phyloP scores from a whole-genome alignment of 176 grass and related monocot species.

The Bonia amplexicaulis region DNA sequence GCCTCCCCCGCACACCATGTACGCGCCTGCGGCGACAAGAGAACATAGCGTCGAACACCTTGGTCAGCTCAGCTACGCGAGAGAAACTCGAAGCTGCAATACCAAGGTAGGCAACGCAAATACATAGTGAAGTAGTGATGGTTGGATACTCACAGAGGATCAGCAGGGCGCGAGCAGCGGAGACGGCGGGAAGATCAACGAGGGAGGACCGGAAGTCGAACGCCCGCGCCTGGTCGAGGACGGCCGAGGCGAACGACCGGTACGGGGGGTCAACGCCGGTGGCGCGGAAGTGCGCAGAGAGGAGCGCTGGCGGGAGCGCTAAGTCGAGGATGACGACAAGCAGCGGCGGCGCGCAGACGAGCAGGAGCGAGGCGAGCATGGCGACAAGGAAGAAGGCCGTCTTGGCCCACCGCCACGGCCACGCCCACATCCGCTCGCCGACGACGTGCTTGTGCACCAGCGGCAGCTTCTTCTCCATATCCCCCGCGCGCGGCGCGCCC shows the following conservation, averaged over 20 bases:
- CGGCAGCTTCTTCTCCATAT: constrained; percentile 52
- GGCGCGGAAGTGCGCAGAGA: constrained; percentile 15
- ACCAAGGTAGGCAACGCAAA: neutral
- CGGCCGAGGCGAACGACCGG: neutral
- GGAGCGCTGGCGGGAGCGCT: constrained; percentile 54
- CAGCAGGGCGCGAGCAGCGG: constrained; percentile 55
- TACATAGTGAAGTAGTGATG: neutral
- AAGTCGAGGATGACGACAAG: constrained; percentile 80
- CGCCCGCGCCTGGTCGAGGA: constrained; percentile 27
- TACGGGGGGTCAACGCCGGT: neutral
- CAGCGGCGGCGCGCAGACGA: constrained; percentile 84
- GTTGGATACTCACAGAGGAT: constrained; percentile 55
- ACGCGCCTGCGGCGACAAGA: constrained; percentile 45
- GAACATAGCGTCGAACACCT: neutral
- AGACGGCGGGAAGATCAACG: constrained; percentile 68
- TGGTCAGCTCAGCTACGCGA: neutral
- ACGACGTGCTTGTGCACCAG: constrained; percentile 37
- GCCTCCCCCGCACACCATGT: constrained; percentile 52
- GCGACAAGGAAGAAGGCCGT: constrained; percentile 70
- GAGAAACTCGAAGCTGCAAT: neutral
- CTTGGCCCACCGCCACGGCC: constrained; percentile 83
- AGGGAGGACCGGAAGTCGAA: constrained; percentile 74
- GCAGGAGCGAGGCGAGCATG: constrained; percentile 78
- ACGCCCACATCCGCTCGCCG: constrained; percentile 28
- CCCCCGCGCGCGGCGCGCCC: no score